phyloP scores from a whole-genome alignment of 2,329 filamentous ascomycete species.

The Aureobasidium sp. region DNA sequence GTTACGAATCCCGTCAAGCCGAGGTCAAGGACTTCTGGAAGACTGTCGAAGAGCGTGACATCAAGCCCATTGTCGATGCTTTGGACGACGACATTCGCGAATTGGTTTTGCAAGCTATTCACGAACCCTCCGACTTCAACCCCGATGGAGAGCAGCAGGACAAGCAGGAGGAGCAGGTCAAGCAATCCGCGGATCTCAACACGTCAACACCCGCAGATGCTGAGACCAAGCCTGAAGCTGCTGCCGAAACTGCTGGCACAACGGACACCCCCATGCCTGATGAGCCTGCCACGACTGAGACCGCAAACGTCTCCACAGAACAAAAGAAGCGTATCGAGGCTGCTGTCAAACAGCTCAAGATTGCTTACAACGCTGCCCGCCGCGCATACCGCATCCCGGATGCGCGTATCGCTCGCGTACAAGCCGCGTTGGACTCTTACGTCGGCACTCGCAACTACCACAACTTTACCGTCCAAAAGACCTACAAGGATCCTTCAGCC shows the following conservation, averaged over 20 bases:
- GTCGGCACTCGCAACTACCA: slow-evolving; percentile 85
- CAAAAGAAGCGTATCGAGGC: slow-evolving; percentile 28
- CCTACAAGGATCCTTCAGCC: slow-evolving; percentile 67
- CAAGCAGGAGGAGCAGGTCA: slow-evolving; percentile 19
- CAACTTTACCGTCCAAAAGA: slow-evolving; percentile 95
- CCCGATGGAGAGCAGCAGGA: slow-evolving; percentile 19
- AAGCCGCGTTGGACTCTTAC: slow-evolving; percentile 65
- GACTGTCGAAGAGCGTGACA: slow-evolving; percentile 67
- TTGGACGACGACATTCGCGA: slow-evolving; percentile 56
- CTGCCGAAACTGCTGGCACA: slow-evolving; percentile 9
- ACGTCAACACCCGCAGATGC: slow-evolving; percentile 4
- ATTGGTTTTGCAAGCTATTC: slow-evolving; percentile 52
- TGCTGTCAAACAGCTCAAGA: slow-evolving; percentile 54
- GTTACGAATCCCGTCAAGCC: slow-evolving; percentile 58
- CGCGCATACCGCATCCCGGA: slow-evolving; percentile 72
- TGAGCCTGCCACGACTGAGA: background rate
- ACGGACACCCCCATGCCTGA: slow-evolving; percentile 9
- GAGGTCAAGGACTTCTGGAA: slow-evolving; percentile 79
- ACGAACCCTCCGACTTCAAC: slow-evolving; percentile 23
- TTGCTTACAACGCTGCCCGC: slow-evolving; percentile 73
- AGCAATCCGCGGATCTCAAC: slow-evolving; percentile 3
- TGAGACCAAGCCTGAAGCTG: slow-evolving; percentile 7
- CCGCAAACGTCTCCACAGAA: slow-evolving; percentile 7
- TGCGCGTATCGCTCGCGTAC: slow-evolving; percentile 63
- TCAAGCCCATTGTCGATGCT: slow-evolving; percentile 56